These are phyloP conservation scores for Pseudevernia furfuracea DNA, from an alignment of 495 filamentous ascomycete species.

Conservation along the genomic window DNA sequence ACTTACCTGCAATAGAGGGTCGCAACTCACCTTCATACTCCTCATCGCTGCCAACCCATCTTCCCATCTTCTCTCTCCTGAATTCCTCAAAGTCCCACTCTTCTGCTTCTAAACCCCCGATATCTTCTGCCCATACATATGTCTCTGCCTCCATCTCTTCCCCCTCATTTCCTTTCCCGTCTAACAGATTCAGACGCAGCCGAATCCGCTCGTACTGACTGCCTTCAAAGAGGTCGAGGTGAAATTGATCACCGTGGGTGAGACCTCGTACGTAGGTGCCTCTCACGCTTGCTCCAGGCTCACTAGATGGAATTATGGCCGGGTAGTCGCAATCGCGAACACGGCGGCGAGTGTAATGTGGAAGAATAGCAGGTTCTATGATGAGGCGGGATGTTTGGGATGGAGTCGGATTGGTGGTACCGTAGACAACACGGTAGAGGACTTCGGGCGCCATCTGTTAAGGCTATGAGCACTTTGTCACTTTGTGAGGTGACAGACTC, in stretches of 20 bases:
- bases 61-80: constrained; percentile 56
- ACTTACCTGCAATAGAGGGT: constrained; percentile 12
- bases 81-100: constrained; percentile 85
- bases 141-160: constrained; percentile 56
- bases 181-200: constrained; percentile 54
- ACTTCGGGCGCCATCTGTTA: constrained; percentile 69
- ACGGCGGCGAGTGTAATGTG: constrained; percentile 60
- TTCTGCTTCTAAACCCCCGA: constrained; percentile 47
- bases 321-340: constrained; percentile 71
- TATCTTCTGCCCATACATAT: constrained; percentile 62
- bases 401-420: constrained; percentile 41
- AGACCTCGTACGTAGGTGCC: constrained; percentile 75
- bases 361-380: constrained; percentile 69
- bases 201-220: constrained; percentile 54
- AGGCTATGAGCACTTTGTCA: constrained; percentile 28
- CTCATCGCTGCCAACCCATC: constrained; percentile 40
- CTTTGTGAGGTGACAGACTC: constrained; percentile 23
- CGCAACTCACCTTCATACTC: constrained; percentile 23
- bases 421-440: constrained; percentile 75
- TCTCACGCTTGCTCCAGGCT: constrained; percentile 46
- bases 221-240: constrained; percentile 82
- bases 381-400: constrained; percentile 49
- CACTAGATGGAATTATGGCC: constrained; percentile 52
- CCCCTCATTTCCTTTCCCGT: constrained; percentile 32
- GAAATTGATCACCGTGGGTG: constrained; percentile 63